These are phyloP conservation scores for Coleophoma cylindrospora DNA, from an alignment of 2,329 filamentous ascomycete genomes.

Conservation along the genomic window DNA sequence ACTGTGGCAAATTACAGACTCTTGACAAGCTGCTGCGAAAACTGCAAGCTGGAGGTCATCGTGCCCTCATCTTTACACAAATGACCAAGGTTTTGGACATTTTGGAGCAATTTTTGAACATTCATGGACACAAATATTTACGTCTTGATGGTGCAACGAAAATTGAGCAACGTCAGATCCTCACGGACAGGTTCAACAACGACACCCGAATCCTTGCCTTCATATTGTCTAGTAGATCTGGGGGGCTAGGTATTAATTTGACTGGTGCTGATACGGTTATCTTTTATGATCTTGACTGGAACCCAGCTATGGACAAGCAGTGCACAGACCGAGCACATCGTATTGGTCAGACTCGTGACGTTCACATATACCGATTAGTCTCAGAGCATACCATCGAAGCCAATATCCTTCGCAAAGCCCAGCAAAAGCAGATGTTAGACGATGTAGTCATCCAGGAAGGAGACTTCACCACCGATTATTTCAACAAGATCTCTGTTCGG, in stretches of 20 bases:
- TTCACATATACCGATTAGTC: conserved; percentile 94
- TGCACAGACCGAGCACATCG: conserved; percentile 97
- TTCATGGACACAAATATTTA: conserved; percentile 94
- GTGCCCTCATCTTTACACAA: conserved; percentile 96
- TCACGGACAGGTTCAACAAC: conserved; percentile 95
- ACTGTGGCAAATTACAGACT: conserved; percentile 92
- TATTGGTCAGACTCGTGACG: conserved; percentile 94
- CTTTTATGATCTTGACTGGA: conserved; percentile 99
- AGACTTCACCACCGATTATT: conserved; percentile 95
- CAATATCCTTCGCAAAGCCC: conserved; percentile 93
- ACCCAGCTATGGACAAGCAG: conserved; percentile 99
- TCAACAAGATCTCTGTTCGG: conserved; percentile 68
- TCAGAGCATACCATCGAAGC: conserved; percentile 95
- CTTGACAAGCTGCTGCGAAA: conserved; percentile 81
- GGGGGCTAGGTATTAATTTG: conserved; percentile 91
- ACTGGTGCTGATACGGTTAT: conserved; percentile 97
- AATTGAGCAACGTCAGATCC: conserved; percentile 88
- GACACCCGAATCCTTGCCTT: conserved; percentile 90
- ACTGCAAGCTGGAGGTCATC: conserved; percentile 84
- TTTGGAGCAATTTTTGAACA: conserved; percentile 94
- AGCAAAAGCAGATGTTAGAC: conserved; percentile 96
- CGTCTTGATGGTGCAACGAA: conserved; percentile 95
- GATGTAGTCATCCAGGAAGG: conserved; percentile 98
- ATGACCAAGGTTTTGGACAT: conserved; percentile 99
- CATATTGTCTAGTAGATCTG: conserved; percentile 90